Evolutionary conservation across 179 eudicot genomes (phyloP).

Genomic region (Silene noctiflora): DNA sequence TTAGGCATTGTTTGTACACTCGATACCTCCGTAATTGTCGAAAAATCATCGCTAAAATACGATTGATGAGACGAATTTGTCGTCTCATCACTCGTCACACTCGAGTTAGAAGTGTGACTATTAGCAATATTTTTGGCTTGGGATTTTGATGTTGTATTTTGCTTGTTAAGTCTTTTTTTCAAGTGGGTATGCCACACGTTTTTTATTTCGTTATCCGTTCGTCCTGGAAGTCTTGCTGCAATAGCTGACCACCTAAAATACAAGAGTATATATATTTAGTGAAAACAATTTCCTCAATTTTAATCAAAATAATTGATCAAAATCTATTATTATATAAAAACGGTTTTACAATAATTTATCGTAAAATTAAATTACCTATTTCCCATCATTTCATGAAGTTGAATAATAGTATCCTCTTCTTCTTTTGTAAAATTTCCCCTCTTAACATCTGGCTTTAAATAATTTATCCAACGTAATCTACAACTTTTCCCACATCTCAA

Average conservation of each 20-base stretch:
- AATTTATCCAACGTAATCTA: conserved; percentile 35
- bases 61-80: conserved; percentile 28
- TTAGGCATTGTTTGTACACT: conserved; percentile 11
- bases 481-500: conserved; percentile 40
- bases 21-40: conserved; percentile 26
- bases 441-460: conserved; percentile 35
- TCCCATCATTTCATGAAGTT: conserved; percentile 39
- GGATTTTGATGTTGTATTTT: conserved; percentile 18
- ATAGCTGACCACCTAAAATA: conserved; percentile 37
- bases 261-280: background rate
- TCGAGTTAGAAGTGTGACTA: background rate
- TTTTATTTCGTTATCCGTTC: conserved; percentile 41
- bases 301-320: too few relatives aligned
- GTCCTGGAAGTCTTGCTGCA: conserved; percentile 36
- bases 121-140: background rate
- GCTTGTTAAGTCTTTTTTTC: conserved; percentile 28
- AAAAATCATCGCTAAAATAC: conserved; percentile 21
- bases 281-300: too few relatives aligned
- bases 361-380: conserved; percentile 16
- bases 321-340: too few relatives aligned
- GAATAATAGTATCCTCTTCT: conserved; percentile 39
- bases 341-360: too few relatives aligned
- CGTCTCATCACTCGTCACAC: background rate
- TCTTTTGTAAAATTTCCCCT: conserved; percentile 38
- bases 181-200: conserved; percentile 42